Evolutionary conservation across 495 filamentous ascomycete species (phyloP), one percentile per base, ranked within the genome.

Genomic region (Tuber microsphaerosporum): DNA sequence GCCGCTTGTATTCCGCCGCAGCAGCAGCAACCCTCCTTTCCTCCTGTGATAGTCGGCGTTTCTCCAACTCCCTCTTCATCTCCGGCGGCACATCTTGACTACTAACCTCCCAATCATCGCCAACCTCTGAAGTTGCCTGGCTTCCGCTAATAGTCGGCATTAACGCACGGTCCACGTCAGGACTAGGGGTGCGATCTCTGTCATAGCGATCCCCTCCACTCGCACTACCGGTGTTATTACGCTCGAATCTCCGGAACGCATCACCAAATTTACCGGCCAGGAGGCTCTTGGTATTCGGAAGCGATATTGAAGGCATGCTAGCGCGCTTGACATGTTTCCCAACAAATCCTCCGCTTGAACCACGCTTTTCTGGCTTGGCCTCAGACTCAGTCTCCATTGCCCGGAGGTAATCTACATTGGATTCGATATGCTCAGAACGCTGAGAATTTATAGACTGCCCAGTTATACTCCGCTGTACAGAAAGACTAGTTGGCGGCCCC

Each of bases 241-340:
- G 88, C 82, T 99, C 95, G 80, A 99, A 99, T 8, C 92, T 89
- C 77, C 94, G 91, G 86, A 99, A 98, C 6, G 96, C 94, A 73
- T 97, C 96, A 2, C 96, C 94, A 84, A 99, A 97, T 83, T 92
- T 93, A 12, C 94, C 93, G 41, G 91, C 91, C 39, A 99, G 87
- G 56, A 97, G 88, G n/a, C 88, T 92, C 84, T 97, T 97, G 2
- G 89, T 88, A 41, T 78, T 43, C 0, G 81, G 79, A 20, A 91
- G 85, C 6, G 92, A 90, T 43, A 95, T 86, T 1, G 90, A 93
- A 20, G 91, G 90, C 73, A 99, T 86, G 82, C 93, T 97, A 34
- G 91, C 87, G 46, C 93, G 91, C 82, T 97, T 97, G 69, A 84
- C 84, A 80, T 97, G 93, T 75, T 92, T 94, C 20, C 85, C 82